Conservation (phyloP, 192 early-diverging fungal genomes). For the Mortierella hygrophila region DNA sequence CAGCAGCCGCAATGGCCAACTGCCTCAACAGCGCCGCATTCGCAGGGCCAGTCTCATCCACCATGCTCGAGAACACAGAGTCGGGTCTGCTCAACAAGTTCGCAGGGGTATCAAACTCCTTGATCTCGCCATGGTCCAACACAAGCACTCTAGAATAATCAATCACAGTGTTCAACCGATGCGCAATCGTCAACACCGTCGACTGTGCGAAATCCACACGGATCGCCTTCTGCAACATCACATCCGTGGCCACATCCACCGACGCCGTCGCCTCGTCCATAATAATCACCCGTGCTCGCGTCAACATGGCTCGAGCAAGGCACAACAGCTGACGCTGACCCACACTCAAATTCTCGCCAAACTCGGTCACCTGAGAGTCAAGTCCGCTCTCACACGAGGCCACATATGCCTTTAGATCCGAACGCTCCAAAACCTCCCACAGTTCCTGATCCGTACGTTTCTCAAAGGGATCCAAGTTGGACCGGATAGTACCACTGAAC, state of each 20-base stretch:
- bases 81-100: conserved; percentile 59
- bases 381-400: conserved; percentile 58
- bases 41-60: conserved; percentile 75
- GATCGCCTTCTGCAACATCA: conserved; percentile 72
- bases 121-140: conserved; percentile 58
- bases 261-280: conserved; percentile 68
- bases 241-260: conserved; percentile 77
- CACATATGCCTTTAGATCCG: conserved; percentile 64
- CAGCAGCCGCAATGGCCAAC: conserved; percentile 59
- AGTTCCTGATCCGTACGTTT: conserved; percentile 73
- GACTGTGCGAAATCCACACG: conserved; percentile 64
- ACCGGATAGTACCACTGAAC: conserved; percentile 80
- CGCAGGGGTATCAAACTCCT: conserved; percentile 66
- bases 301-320: conserved; percentile 85
- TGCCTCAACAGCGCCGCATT: conserved; percentile 70
- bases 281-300: conserved; percentile 66
- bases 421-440: conserved; percentile 74
- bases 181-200: conserved; percentile 74
- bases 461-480: conserved; percentile 86
- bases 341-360: conserved; percentile 81
- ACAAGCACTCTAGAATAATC: conserved; percentile 59
- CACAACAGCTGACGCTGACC: conserved; percentile 90
- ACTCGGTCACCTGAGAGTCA: conserved; percentile 70
- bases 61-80: conserved; percentile 67
- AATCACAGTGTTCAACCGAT: conserved; percentile 66